These are phyloP conservation scores for Solanum pinnatisectum DNA, from an alignment of 257 asterid species.

Conservation along the genomic window DNA sequence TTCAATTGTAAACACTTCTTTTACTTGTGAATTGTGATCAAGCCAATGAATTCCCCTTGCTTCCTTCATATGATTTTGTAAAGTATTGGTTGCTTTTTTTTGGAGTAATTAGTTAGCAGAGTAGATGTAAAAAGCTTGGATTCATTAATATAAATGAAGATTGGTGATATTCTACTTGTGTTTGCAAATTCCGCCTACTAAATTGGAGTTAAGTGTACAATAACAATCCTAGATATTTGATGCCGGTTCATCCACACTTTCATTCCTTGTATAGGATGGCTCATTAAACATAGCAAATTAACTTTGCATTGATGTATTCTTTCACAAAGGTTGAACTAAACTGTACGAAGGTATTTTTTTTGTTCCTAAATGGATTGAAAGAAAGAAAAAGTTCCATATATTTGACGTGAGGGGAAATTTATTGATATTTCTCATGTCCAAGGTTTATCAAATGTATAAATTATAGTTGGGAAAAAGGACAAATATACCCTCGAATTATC, in stretches of 20 bases:
- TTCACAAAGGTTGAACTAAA: background rate
- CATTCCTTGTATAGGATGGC: background rate
- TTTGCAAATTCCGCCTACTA: background rate
- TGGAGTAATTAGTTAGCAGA: background rate
- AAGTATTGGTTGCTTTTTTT: background rate
- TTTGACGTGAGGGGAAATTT: background rate
- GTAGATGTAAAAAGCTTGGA: background rate
- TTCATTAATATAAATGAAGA: background rate
- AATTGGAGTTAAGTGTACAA: background rate
- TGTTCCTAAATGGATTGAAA: background rate
- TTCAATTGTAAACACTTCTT: background rate
- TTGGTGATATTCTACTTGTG: background rate
- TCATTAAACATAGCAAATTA: background rate
- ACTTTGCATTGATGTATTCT: background rate
- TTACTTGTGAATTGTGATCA: background rate
- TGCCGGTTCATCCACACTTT: background rate
- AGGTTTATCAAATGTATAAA: background rate
- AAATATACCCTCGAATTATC: too few species aligned
- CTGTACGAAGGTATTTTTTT: background rate
- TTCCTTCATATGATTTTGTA: background rate
- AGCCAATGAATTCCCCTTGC: background rate
- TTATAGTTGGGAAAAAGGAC: too few species aligned
- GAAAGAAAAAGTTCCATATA: background rate
- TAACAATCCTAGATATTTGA: background rate
- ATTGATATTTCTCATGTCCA: background rate